Evolutionary conservation across 495 filamentous ascomycete genomes (phyloP).

Genomic region (Friedmanniomyces endolithicus): DNA sequence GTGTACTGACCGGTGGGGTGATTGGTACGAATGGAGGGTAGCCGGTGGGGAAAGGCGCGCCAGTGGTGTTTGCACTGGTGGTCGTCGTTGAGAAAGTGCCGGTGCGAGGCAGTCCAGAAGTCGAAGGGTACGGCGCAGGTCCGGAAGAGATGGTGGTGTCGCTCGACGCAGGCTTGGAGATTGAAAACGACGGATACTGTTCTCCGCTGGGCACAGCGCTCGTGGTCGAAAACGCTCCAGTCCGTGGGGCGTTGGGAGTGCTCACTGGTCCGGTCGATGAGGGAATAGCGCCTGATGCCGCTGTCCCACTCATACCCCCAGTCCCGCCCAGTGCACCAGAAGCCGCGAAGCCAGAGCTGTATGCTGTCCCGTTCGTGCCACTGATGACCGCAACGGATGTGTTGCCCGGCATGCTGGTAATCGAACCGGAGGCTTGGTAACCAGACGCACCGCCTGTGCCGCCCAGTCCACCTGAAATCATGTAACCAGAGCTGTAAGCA

Average conservation of each 20-base stretch:
- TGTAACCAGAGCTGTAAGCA: background rate
- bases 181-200: background rate
- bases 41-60: background rate
- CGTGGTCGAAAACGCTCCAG: background rate
- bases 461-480: background rate
- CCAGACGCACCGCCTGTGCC: background rate
- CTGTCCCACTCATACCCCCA: background rate
- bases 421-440: background rate
- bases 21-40: background rate
- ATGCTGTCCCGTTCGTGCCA: background rate
- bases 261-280: background rate
- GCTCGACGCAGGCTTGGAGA: no score
- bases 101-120: background rate
- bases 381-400: background rate
- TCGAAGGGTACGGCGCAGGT: background rate
- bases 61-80: background rate
- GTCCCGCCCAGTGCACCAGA: background rate
- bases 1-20: background rate
- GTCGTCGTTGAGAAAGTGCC: background rate
- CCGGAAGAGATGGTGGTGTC: background rate
- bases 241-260: background rate
- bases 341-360: background rate
- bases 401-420: background rate
- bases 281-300: background rate
- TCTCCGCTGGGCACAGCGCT: background rate